Evolutionary conservation across 2,329 filamentous ascomycete genomes (phyloP).

Genomic region (Cladobotryum mycophilum): DNA sequence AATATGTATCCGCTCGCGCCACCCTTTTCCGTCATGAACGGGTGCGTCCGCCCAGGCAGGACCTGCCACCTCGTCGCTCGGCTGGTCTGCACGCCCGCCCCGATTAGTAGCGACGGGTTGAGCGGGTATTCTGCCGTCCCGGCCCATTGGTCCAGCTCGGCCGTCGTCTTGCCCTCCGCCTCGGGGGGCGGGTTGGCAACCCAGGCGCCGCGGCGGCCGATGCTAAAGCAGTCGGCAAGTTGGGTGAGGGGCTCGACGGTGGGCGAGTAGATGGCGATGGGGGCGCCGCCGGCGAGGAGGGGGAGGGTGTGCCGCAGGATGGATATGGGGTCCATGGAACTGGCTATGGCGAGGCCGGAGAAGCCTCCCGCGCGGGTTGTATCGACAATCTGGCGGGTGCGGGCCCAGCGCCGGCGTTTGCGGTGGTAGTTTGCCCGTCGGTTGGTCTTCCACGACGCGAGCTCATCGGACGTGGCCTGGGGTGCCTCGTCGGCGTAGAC

Average conservation of each 20-base stretch:
- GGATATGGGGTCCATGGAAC: conserved; percentile 71
- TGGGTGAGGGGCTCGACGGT: conserved; percentile 71
- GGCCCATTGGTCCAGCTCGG: conserved; percentile 49
- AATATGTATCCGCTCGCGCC: conserved; percentile 89
- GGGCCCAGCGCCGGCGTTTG: conserved; percentile 78
- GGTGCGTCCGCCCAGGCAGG: conserved; percentile 84
- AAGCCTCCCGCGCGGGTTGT: conserved; percentile 70
- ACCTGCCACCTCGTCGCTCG: conserved; percentile 82
- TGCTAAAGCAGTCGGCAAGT: conserved; percentile 78
- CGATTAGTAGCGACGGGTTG: conserved; percentile 79
- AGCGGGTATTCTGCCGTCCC: conserved; percentile 74
- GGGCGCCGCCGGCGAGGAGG: conserved; percentile 73
- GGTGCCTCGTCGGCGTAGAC: conserved; percentile 64
- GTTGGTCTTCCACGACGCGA: conserved; percentile 70
- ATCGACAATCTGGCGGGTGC: conserved; percentile 66
- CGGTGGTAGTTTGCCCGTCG: conserved; percentile 81
- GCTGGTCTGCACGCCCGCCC: conserved; percentile 73
- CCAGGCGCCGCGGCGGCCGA: conserved; percentile 72
- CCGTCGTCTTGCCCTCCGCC: conserved; percentile 35
- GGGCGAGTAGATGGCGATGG: conserved; percentile 79
- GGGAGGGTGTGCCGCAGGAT: conserved; percentile 72
- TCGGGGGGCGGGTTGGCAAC: conserved; percentile 46
- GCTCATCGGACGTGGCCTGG: conserved; percentile 49
- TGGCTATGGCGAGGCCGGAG: conserved; percentile 76
- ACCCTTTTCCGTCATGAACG: conserved; percentile 82